Conservation (phyloP, 1,139 yeast species). For the Tardiomyces depauwii region DNA sequence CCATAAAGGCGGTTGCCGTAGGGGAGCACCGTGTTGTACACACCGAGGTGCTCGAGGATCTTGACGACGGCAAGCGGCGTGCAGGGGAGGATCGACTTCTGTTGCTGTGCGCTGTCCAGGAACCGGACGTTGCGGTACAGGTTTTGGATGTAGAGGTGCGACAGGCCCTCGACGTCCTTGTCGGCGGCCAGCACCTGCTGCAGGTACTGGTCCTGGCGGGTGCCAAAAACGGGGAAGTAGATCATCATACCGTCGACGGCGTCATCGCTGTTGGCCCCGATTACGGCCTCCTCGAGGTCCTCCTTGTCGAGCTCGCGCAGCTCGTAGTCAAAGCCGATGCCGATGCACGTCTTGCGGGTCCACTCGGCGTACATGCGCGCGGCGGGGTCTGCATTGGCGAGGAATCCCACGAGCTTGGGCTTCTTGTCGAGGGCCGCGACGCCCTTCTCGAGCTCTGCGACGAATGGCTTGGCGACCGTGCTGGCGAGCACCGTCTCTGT, state of each 20-base stretch:
- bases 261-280: constrained; percentile 71
- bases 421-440: constrained; percentile 39
- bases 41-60: constrained; percentile 79
- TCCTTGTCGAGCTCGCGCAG: constrained; percentile 65
- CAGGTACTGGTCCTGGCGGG: constrained; percentile 85
- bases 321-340: constrained; percentile 77
- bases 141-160: constrained; percentile 83
- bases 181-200: constrained; percentile 81
- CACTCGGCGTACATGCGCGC: constrained; percentile 91
- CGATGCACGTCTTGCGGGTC: constrained; percentile 86
- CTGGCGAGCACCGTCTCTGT: constrained; percentile 78
- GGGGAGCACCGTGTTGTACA: constrained; percentile 68
- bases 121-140: constrained; percentile 86
- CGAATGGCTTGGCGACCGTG: constrained; percentile 70
- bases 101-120: constrained; percentile 52
- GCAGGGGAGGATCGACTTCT: constrained; percentile 87
- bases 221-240: constrained; percentile 96
- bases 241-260: constrained; percentile 88
- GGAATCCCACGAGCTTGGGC: constrained; percentile 79
- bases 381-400: constrained; percentile 91
- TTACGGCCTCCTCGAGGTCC: constrained; percentile 70
- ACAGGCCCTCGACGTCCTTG: constrained; percentile 93
- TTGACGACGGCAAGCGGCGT: constrained; percentile 93
- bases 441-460: constrained; percentile 55
- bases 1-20: constrained; percentile 92